Conservation (phyloP, 495 filamentous ascomycete genomes). For the Trichoderma virens region DNA sequence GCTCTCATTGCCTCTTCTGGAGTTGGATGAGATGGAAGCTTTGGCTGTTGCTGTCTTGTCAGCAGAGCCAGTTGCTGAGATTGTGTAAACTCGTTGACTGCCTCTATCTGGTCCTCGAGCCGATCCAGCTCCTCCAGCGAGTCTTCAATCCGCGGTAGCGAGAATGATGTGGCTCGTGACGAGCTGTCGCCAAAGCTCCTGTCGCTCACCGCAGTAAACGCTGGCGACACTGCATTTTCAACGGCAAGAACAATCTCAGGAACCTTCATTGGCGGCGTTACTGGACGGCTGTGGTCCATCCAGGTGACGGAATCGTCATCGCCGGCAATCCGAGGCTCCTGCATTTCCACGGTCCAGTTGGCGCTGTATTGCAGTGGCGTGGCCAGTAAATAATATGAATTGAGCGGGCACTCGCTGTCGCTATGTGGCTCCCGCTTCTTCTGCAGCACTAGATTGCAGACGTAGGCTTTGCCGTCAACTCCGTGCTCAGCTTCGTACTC, state of each 20-base stretch:
- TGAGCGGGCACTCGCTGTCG: not conserved
- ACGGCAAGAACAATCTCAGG: not conserved
- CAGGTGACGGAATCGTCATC: slow-evolving; percentile 16
- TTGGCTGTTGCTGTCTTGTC: slow-evolving; percentile 13
- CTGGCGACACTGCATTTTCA: slow-evolving; percentile 1
- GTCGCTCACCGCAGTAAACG: not conserved
- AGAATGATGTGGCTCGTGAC: not conserved
- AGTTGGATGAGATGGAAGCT: not conserved
- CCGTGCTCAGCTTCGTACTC: slow-evolving; percentile 14
- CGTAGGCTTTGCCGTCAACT: slow-evolving; percentile 28
- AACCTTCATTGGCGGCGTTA: not conserved
- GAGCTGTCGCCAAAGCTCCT: slow-evolving; percentile 3
- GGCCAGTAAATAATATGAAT: not conserved
- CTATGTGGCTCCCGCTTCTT: slow-evolving; percentile 6
- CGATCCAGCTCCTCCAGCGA: slow-evolving; percentile 61
- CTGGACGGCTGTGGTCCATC: not conserved
- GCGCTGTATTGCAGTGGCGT: not conserved
- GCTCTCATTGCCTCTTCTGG: not conserved
- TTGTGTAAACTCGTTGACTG: slow-evolving; percentile 34
- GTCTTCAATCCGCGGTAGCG: slow-evolving; percentile 51
- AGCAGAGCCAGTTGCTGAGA: slow-evolving; percentile 31
- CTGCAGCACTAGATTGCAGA: slow-evolving; percentile 37
- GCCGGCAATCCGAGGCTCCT: slow-evolving; percentile 14
- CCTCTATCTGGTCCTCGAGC: slow-evolving; percentile 60
- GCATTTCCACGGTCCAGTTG: not conserved